Evolutionary conservation across 805 yeast species (phyloP), one percentile per base, ranked within the genome.

Genomic region (Kodamaea kaohsiungensis): DNA sequence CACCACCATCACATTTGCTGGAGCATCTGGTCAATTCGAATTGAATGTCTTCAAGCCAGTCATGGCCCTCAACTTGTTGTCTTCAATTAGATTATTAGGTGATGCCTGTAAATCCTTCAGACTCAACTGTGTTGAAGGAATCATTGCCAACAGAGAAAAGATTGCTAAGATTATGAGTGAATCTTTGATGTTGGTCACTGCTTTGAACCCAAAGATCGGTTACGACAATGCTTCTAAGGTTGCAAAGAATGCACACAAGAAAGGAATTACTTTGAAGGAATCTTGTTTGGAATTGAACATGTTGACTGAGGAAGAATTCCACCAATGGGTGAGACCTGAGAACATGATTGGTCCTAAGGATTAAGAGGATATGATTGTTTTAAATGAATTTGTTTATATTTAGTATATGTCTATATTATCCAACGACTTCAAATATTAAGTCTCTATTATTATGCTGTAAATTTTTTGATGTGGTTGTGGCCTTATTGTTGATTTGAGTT

Each of bases 11-110:
- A 69, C 76, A 10, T 71, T 71, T 46, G 62, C 73, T 10, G 76
- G 76, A 43, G 76, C 76, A 27, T 70, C 74, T 3, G 76, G 76
- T 33, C 76, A 71, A 56, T 71, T 71, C 52, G 76, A 71, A 63
- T 67, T 71, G 63, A 71, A 71, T 58, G 76, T 71, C 12, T 71
- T 71, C 65, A 71, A 71, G 65, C 76, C 76, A 8, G 75, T 71
- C 30, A 69, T 71, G 73, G 70, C 70, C 43, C 58, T 66, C 55
- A 71, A 71, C 65, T 65, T 71, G 63, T 66, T 71, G 60, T 57
- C 66, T 47, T 71, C 75, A 17, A 63, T 71, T 57, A 59, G 76
- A 54, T 68, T 71, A 62, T 51, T 71, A 43, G 71, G 69, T 15
- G 76, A 71, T 52, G 73, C 72, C 17, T 57, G 65, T 49, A 61